These are phyloP conservation scores for Chaetoceros tenuissimus DNA, from an alignment of 108 stramenopile genomes.

Conservation along the genomic window DNA sequence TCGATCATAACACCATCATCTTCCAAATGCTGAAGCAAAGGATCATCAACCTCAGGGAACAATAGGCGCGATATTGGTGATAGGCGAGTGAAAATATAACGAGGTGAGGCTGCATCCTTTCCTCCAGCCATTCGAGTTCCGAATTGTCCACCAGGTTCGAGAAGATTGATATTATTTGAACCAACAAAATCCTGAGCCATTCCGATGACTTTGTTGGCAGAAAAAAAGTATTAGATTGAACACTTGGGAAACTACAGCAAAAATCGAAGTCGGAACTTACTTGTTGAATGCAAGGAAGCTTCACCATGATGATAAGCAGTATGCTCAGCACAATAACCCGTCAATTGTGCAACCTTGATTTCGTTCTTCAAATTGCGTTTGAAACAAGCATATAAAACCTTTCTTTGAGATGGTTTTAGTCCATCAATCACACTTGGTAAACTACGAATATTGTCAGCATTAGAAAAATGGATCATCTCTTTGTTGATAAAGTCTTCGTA, in stretches of 20 bases:
- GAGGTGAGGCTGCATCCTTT: conserved; percentile 83
- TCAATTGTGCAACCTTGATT: conserved; percentile 88
- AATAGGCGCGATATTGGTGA: conserved; percentile 59
- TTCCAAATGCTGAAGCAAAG: conserved; percentile 59
- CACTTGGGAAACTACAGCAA: not conserved
- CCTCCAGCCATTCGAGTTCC: conserved; percentile 87
- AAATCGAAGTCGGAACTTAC: conserved; percentile 19
- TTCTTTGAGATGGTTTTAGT: conserved; percentile 89
- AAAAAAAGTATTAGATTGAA: not conserved
- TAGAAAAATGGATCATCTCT: conserved; percentile 87
- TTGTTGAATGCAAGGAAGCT: conserved; percentile 86
- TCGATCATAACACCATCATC: conserved; percentile 87
- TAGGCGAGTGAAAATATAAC: conserved; percentile 89
- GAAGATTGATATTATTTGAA: conserved; percentile 85
- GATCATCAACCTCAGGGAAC: conserved; percentile 82
- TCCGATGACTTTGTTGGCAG: conserved; percentile 48
- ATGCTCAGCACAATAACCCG: conserved; percentile 87
- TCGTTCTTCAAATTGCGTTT: conserved; percentile 81
- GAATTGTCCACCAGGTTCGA: conserved; percentile 87
- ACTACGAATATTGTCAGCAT: conserved; percentile 80
- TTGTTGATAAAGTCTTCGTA: conserved; percentile 86
- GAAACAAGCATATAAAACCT: conserved; percentile 87
- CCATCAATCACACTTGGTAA: conserved; percentile 86
- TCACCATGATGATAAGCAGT: conserved; percentile 96
- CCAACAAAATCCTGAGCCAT: conserved; percentile 96